Base-by-base conservation (phyloP, 192 early-diverging fungal genomes). In the Mortierella antarctica region DNA sequence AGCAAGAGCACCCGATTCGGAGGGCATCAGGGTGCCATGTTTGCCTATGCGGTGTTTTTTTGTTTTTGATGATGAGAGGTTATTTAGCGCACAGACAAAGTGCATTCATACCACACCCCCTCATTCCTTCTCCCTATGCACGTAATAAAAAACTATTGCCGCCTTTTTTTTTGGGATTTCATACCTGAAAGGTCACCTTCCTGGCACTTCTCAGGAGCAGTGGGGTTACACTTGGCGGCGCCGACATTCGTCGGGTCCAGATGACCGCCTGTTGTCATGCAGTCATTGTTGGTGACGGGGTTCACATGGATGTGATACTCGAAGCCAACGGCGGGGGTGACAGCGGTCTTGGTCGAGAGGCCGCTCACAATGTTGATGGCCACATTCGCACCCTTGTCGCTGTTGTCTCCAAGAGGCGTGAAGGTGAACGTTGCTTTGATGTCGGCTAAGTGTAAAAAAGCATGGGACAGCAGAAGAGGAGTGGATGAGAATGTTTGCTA, bases 111-210 rank as follows among this genome's bases (percentile, higher is more conserved):
- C 54, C n/a, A 20, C 18, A 55, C 54, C n/a, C n/a, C 23, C 54
- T 15, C 11, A n/a, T 8, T 17, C 50, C 9, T 55, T 18, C 17
- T 12, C 7, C 23, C 31, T 3, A 31, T 31, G 31, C 31, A 31
- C 31, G 31, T 31, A 31, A 31, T 31, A 31, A 31, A 31, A 31
- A 31, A 31, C 31, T 31, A 31, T 31, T 31, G 31, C 31, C 31
- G 31, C 31, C 39, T 31, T 42, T 42, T 17, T 17, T 59, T 59
- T 31, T 59, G 17, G 4, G 20, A 23, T 59, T 41, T 31, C 31
- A 39, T 62, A 74, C 72, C 72, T 51, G 72, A 74, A 10, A 74
- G 54, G n/a, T 74, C 72, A 14, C 72, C 72, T 57, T 74, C 72
- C 46, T 74, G 72, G 15, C 72, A 74, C 14, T 20, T 66, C 6